Conservation (phyloP, 768 basidiomycete genomes). For the Mycena floridula region DNA sequence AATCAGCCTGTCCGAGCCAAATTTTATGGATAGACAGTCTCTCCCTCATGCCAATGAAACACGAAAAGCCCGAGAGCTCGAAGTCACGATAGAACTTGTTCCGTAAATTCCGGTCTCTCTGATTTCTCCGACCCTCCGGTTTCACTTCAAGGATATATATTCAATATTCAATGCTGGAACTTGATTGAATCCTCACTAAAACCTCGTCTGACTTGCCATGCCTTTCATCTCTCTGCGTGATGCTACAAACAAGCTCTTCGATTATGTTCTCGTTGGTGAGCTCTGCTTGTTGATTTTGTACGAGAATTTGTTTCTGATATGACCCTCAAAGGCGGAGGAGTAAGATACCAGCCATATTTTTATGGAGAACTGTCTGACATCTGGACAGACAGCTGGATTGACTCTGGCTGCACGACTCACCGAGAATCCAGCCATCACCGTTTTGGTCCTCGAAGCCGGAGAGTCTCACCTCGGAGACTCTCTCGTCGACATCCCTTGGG, state of each 20-base stretch:
- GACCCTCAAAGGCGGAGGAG: background rate
- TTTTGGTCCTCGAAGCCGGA: constrained; percentile 27
- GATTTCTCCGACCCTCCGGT: too few species aligned
- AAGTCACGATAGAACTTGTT: too few species aligned
- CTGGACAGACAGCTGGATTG: constrained; percentile 22
- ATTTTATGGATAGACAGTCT: too few species aligned
- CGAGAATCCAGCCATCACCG: constrained; percentile 24
- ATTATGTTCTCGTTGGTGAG: background rate
- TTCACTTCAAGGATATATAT: too few species aligned
- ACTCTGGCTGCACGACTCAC: constrained; percentile 31
- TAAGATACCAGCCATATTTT: background rate
- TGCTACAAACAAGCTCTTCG: background rate
- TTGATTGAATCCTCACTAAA: too few species aligned
- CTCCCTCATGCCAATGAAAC: too few species aligned
- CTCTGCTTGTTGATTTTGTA: background rate
- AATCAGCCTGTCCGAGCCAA: too few species aligned
- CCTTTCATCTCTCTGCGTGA: background rate
- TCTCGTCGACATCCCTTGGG: background rate
- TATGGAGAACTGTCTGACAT: background rate
- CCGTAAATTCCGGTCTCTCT: too few species aligned
- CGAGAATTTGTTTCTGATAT: background rate
- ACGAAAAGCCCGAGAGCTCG: too few species aligned
- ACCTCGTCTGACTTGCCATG: too few species aligned
- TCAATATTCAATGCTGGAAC: too few species aligned
- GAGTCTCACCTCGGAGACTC: background rate